Evolutionary conservation across 2,329 filamentous ascomycete genomes (phyloP).

Genomic region (Pseudocercospora fuligena): DNA sequence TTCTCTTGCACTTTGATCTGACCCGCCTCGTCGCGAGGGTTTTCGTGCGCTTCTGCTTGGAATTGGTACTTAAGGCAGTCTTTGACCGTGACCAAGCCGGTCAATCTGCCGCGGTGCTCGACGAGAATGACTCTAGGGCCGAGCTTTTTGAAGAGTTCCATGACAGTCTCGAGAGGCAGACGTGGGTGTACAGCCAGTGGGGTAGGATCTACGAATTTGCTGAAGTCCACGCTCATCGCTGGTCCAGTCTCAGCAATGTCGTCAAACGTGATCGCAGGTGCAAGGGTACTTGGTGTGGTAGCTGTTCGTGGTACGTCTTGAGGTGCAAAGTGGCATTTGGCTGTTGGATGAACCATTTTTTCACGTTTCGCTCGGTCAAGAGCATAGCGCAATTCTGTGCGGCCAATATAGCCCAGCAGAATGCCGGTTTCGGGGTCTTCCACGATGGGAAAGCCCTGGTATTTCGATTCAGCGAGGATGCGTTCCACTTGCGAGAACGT

Average conservation of each 20-base stretch:
- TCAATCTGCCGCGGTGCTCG: constrained; percentile 82
- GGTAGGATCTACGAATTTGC: constrained; percentile 84
- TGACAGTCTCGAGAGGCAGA: constrained; percentile 90
- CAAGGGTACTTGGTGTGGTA: constrained; percentile 40
- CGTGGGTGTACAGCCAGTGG: constrained; percentile 90
- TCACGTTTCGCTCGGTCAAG: constrained; percentile 78
- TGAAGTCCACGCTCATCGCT: constrained; percentile 73
- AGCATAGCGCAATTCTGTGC: constrained; percentile 89
- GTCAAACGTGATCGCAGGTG: constrained; percentile 59
- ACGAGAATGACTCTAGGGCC: constrained; percentile 91
- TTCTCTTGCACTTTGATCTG: constrained; percentile 65
- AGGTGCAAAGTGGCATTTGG: constrained; percentile 75
- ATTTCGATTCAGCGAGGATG: constrained; percentile 76
- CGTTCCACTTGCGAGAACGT: constrained; percentile 77
- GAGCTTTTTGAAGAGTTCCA: constrained; percentile 99
- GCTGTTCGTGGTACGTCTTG: constrained; percentile 29
- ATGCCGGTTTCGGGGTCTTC: constrained; percentile 72
- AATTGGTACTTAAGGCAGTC: constrained; percentile 98
- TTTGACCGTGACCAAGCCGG: constrained; percentile 90
- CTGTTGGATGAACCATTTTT: constrained; percentile 65
- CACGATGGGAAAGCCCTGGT: constrained; percentile 91
- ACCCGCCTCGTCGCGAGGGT: constrained; percentile 64
- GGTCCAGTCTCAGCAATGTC: constrained; percentile 60
- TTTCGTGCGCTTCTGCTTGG: constrained; percentile 86
- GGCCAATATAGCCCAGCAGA: constrained; percentile 88